Evolutionary conservation across 345 rosid species (phyloP).

Genomic region (Balakata baccata): DNA sequence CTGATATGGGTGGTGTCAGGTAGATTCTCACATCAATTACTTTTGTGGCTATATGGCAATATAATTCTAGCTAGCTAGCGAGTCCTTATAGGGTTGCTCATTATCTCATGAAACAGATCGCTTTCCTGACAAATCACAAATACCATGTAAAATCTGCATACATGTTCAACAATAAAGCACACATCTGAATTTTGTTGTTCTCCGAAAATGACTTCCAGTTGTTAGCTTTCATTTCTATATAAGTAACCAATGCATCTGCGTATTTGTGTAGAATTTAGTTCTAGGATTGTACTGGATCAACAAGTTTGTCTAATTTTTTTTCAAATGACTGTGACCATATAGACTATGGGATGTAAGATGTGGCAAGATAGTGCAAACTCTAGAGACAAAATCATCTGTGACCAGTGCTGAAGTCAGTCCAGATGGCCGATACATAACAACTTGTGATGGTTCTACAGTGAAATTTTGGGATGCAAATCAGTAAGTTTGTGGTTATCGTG

Average conservation of each 20-base stretch:
- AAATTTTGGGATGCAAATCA: conserved; percentile 98
- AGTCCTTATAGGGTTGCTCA: too few relatives aligned
- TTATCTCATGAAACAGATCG: too few relatives aligned
- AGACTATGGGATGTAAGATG: conserved; percentile 94
- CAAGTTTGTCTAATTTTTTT: background rate
- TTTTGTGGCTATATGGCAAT: background rate
- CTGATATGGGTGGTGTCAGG: conserved; percentile 91
- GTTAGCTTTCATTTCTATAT: too few relatives aligned
- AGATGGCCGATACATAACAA: conserved; percentile 89
- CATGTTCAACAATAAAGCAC: too few relatives aligned
- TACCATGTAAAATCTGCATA: too few relatives aligned
- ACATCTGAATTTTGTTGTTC: too few relatives aligned
- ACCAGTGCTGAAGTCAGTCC: conserved; percentile 96
- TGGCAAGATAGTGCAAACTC: conserved; percentile 72
- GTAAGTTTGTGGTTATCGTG: conserved; percentile 41
- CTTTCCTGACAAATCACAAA: too few relatives aligned
- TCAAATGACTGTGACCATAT: background rate
- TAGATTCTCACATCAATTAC: conserved; percentile 14
- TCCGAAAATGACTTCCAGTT: too few relatives aligned
- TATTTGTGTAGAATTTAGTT: background rate
- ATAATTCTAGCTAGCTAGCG: background rate
- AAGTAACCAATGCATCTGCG: too few relatives aligned
- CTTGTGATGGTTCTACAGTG: conserved; percentile 86
- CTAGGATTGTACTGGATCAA: too few relatives aligned
- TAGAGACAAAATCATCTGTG: conserved; percentile 77